Evolutionary conservation across 306 rosid genomes (phyloP).

Genomic region (Neltuma alba): DNA sequence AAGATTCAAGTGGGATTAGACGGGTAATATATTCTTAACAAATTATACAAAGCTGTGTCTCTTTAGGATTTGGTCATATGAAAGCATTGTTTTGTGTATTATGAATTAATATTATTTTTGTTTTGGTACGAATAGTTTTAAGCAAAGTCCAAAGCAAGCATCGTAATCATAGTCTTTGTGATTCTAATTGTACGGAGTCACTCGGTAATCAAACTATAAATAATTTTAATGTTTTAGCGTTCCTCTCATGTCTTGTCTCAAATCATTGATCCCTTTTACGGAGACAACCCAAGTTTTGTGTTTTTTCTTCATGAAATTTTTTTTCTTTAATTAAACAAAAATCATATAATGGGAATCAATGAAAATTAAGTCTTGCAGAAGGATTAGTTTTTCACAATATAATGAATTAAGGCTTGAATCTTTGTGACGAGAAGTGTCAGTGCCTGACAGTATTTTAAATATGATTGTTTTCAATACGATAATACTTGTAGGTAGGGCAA

Average conservation of each 20-base stretch:
- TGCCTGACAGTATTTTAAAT: too few relatives aligned
- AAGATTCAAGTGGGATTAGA: conserved; percentile 59
- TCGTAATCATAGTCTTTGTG: conserved; percentile 38
- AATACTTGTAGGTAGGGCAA: too few relatives aligned
- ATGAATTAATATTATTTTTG: not conserved
- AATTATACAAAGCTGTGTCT: not conserved
- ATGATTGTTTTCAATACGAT: too few relatives aligned
- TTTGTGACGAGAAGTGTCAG: too few relatives aligned
- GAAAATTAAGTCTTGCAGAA: too few relatives aligned
- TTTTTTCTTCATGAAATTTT: not conserved
- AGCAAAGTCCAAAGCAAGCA: conserved; percentile 40
- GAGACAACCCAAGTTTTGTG: conserved; percentile 32
- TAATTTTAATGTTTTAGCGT: not conserved
- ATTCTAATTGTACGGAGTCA: conserved; percentile 62
- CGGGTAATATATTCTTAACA: conserved; percentile 39
- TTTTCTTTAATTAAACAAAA: conserved; percentile 3
- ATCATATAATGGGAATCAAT: conserved; percentile 9
- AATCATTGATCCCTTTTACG: conserved; percentile 26
- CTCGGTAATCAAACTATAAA: conserved; percentile 7
- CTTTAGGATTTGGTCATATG: conserved; percentile 36
- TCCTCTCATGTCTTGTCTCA: not conserved
- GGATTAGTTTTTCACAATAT: too few relatives aligned
- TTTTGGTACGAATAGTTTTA: conserved; percentile 18
- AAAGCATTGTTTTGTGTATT: not conserved
- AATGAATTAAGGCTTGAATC: too few relatives aligned